Evolutionary conservation across 495 filamentous ascomycete species (phyloP).

Genomic region (Friedmanniomyces simplex): DNA sequence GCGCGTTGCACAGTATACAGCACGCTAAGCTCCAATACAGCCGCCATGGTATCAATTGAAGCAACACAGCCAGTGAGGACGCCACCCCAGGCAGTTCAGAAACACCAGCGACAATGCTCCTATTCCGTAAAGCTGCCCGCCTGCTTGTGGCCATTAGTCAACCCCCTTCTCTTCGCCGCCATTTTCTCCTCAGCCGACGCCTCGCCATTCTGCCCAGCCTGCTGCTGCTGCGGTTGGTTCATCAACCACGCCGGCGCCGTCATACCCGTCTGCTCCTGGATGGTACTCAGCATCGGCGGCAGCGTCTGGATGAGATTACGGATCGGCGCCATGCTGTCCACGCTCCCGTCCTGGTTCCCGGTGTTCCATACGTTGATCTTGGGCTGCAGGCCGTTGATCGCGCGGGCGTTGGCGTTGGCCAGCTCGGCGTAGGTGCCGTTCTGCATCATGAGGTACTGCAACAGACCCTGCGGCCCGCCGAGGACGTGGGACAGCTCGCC

Average conservation of each 20-base stretch:
- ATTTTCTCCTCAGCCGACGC: slow-evolving; percentile 9
- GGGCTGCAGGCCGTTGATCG: slow-evolving; percentile 65
- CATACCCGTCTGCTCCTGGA: slow-evolving; percentile 72
- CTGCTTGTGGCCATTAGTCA: slow-evolving; percentile 6
- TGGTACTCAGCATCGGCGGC: slow-evolving; percentile 67
- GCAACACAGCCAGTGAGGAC: too few relatives aligned
- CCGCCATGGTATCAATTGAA: too few relatives aligned
- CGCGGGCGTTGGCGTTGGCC: slow-evolving; percentile 57
- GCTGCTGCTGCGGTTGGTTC: slow-evolving; percentile 24
- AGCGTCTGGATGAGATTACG: slow-evolving; percentile 62
- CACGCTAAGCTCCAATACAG: too few relatives aligned
- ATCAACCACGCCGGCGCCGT: slow-evolving; percentile 60
- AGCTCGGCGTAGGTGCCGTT: slow-evolving; percentile 54
- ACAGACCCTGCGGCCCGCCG: slow-evolving; percentile 56
- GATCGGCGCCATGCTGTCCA: slow-evolving; percentile 41
- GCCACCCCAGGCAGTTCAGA: too few relatives aligned
- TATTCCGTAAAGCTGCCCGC: too few relatives aligned
- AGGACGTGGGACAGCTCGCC: slow-evolving; percentile 55
- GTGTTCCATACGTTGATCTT: slow-evolving; percentile 90
- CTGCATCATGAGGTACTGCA: slow-evolving; percentile 73
- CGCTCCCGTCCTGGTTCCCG: slow-evolving; percentile 36
- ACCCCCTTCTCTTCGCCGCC: slow-evolving; percentile 1
- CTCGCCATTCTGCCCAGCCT: slow-evolving; percentile 6
- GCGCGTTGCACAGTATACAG: too few relatives aligned
- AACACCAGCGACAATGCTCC: too few relatives aligned